A percentile compares a stretch with the other conserved stretches of the same genome.
Conservation (phyloP, 2,329 filamentous ascomycete species). For the Trichoderma sp. region DNA sequence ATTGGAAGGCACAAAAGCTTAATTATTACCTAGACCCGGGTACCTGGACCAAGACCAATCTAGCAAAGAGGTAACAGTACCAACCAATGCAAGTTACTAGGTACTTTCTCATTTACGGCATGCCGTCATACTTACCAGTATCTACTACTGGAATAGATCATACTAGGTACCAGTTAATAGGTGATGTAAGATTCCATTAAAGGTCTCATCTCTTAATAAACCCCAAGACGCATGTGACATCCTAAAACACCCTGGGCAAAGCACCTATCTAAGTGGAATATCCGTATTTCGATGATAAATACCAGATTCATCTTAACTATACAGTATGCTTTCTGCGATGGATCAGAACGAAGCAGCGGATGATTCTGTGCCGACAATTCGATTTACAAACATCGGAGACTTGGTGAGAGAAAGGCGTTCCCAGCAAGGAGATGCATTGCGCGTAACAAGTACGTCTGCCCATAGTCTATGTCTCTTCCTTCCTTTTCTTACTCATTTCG, state of each 20-base stretch:
- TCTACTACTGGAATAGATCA: too few species aligned
- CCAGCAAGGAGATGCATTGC: background rate
- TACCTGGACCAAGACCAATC: background rate
- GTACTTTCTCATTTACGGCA: background rate
- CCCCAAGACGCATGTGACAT: background rate
- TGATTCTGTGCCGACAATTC: background rate
- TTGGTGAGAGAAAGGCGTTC: background rate
- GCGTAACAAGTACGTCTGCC: background rate
- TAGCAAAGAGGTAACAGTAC: background rate
- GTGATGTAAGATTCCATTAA: background rate
- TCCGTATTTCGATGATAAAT: background rate
- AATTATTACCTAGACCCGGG: background rate
- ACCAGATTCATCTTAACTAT: background rate
- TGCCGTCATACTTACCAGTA: background rate
- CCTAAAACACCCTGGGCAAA: background rate
- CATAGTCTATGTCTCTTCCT: background rate
- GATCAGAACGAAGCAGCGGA: background rate
- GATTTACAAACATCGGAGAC: background rate
- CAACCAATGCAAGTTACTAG: background rate
- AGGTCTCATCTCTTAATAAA: background rate
- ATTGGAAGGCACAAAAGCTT: background rate
- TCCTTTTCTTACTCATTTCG: background rate
- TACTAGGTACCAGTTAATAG: background rate
- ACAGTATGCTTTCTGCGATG: background rate
- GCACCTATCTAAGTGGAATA: background rate